Percentiles rank a stretch among this genome's conserved stretches.
Evolutionary conservation across 495 filamentous ascomycete species (phyloP).

Genomic region (Pseudomonodictys pantanalensis): DNA sequence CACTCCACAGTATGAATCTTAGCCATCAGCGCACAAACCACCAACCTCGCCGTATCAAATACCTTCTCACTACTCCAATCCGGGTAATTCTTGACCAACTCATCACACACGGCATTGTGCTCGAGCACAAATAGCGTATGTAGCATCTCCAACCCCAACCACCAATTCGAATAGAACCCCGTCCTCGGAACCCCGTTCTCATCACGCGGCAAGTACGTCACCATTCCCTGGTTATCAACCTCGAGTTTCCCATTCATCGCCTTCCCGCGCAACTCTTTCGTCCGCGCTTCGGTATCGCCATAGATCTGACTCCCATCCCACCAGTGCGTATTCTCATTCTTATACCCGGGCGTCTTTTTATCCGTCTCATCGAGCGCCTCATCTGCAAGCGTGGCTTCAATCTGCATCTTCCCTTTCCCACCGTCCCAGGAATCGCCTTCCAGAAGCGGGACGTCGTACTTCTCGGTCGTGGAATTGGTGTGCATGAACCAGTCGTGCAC

Average conservation of each 20-base stretch:
- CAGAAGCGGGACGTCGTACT: conserved; percentile 31
- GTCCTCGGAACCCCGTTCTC: conserved; percentile 39
- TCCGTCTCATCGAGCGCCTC: conserved; percentile 34
- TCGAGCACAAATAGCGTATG: conserved; percentile 49
- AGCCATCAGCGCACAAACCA: conserved; percentile 48
- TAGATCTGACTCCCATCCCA: conserved; percentile 49
- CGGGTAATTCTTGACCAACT: conserved; percentile 37
- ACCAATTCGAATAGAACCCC: conserved; percentile 48
- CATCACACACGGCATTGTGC: conserved; percentile 46
- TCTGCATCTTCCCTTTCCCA: conserved; percentile 32
- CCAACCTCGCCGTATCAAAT: conserved; percentile 47
- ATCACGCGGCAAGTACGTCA: conserved; percentile 43
- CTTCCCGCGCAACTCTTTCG: conserved; percentile 36
- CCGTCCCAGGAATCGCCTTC: conserved; percentile 35
- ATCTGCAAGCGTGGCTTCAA: conserved; percentile 35
- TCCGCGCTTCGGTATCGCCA: conserved; percentile 40
- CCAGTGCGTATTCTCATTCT: conserved; percentile 44
- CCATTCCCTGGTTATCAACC: conserved; percentile 30
- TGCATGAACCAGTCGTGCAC: background rate
- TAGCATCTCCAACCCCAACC: conserved; percentile 41
- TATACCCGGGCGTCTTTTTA: conserved; percentile 40
- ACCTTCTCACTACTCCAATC: conserved; percentile 39
- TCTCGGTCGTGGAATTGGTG: conserved; percentile 28
- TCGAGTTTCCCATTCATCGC: conserved; percentile 40
- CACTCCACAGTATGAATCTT: conserved; percentile 51